phyloP scores from a whole-genome alignment of 768 basidiomycete species.

The Tubosaeta sp. region DNA sequence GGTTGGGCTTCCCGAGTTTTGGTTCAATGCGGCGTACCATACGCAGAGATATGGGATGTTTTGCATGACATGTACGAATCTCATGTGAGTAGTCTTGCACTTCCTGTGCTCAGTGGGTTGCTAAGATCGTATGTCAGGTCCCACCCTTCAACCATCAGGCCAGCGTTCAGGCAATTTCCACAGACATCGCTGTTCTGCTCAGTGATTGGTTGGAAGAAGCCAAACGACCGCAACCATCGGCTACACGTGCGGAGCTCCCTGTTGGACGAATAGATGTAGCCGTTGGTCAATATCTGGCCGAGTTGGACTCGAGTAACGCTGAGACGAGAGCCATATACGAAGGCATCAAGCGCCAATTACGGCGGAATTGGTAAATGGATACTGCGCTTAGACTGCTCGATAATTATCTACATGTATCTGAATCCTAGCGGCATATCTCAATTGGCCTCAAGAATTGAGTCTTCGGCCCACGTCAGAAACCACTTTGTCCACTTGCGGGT shows the following conservation, averaged over 20 bases:
- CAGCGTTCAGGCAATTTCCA: slow-evolving; percentile 75
- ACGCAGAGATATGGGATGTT: slow-evolving; percentile 78
- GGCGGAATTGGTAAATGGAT: slow-evolving; percentile 62
- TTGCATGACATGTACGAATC: slow-evolving; percentile 86
- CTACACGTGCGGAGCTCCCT: slow-evolving; percentile 65
- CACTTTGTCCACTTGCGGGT: slow-evolving; percentile 59
- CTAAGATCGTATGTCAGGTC: slow-evolving; percentile 41
- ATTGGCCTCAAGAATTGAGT: slow-evolving; percentile 75
- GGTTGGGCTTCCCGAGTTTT: slow-evolving; percentile 85
- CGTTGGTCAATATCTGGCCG: slow-evolving; percentile 69
- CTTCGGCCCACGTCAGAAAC: slow-evolving; percentile 66
- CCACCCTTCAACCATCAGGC: slow-evolving; percentile 80
- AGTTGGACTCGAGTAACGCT: slow-evolving; percentile 55
- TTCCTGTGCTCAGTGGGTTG: background rate
- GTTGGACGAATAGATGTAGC: slow-evolving; percentile 71
- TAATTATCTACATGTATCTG: slow-evolving; percentile 15
- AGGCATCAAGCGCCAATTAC: slow-evolving; percentile 62
- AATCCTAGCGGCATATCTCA: slow-evolving; percentile 23
- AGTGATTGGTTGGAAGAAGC: slow-evolving; percentile 77
- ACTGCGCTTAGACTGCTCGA: slow-evolving; percentile 1
- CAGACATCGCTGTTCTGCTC: slow-evolving; percentile 78
- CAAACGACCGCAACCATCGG: slow-evolving; percentile 65
- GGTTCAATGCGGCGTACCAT: slow-evolving; percentile 77
- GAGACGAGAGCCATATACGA: slow-evolving; percentile 69
- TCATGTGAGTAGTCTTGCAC: slow-evolving; percentile 49